These are phyloP conservation scores for Vairimorpha necatrix DNA, from an alignment of 371 early-diverging fungal genomes.

Conservation along the genomic window DNA sequence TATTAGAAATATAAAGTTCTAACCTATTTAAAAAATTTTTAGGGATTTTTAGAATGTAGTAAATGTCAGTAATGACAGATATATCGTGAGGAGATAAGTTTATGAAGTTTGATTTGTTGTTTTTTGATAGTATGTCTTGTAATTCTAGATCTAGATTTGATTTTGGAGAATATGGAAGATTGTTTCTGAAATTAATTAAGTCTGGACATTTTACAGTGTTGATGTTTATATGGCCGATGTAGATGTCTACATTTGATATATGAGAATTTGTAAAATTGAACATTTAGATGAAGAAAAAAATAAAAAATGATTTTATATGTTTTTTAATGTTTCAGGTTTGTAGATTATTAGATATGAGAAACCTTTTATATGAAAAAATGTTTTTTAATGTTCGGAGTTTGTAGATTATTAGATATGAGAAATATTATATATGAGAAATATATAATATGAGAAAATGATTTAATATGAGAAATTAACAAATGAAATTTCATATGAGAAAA, in stretches of 20 bases:
- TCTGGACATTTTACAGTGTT: not conserved
- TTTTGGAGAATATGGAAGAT: not conserved
- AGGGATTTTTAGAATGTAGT: not conserved
- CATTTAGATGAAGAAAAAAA: too few species aligned
- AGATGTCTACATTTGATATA: not conserved
- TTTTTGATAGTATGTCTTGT: not conserved
- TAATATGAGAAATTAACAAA: too few species aligned
- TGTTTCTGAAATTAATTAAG: not conserved
- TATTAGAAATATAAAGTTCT: not conserved
- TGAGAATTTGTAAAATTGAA: not conserved
- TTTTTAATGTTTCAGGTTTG: too few species aligned
- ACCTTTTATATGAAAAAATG: too few species aligned
- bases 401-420: too few species aligned
- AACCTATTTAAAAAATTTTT: not conserved
- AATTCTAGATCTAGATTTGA: not conserved
- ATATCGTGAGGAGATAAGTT: not conserved
- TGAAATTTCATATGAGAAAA: too few species aligned
- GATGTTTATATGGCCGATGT: not conserved
- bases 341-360: too few species aligned
- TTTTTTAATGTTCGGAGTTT: too few species aligned
- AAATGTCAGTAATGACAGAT: not conserved
- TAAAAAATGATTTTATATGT: too few species aligned
- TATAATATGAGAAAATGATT: too few species aligned
- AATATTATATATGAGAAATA: too few species aligned
- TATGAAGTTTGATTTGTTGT: not conserved